Percentiles rank a stretch among this genome's conserved stretches.
Conservation (phyloP, 192 early-diverging fungal genomes). For the Gamsiella multidivaricata region DNA sequence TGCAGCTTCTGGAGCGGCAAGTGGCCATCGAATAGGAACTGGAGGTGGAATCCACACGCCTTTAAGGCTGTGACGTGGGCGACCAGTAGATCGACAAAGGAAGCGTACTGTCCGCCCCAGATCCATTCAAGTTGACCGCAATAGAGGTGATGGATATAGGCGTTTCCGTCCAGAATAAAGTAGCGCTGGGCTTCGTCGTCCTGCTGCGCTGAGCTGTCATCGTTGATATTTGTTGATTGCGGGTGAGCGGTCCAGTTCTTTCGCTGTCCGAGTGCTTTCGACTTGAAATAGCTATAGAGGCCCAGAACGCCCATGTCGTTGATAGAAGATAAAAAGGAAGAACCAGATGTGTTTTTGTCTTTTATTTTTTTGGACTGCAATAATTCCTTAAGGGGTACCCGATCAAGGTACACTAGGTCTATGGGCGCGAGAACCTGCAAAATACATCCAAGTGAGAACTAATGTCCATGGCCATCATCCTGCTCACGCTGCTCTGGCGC, state of each 20-base stretch:
- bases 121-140: slow-evolving; percentile 59
- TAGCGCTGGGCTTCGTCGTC: slow-evolving; percentile 3
- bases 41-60: slow-evolving; percentile 39
- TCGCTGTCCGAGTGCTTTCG: slow-evolving; percentile 44
- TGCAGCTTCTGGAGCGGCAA: slow-evolving; percentile 55
- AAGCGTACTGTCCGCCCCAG: slow-evolving; percentile 60
- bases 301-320: slow-evolving; percentile 49
- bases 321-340: slow-evolving; percentile 1
- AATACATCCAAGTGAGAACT: no score
- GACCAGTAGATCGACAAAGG: slow-evolving; percentile 44
- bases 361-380: slow-evolving; percentile 3
- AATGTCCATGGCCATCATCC: slow-evolving; percentile 67
- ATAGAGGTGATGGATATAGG: slow-evolving; percentile 62
- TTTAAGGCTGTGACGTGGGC: slow-evolving; percentile 38
- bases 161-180: slow-evolving; percentile 65
- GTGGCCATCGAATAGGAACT: slow-evolving; percentile 62
- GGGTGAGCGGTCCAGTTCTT: slow-evolving; percentile 17
- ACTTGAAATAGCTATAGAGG: slow-evolving; percentile 46
- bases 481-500: slow-evolving; percentile 59
- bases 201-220: background rate
- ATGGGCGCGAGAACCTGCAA: no score
- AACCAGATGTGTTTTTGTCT: background rate
- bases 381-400: no score
- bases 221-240: background rate
- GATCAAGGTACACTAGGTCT: no score